Evolutionary conservation across 225 moss, liverwort and hornwort genomes (phyloP), one percentile per base, ranked within the genome.

Genomic region (Thuidium tamariscinum): DNA sequence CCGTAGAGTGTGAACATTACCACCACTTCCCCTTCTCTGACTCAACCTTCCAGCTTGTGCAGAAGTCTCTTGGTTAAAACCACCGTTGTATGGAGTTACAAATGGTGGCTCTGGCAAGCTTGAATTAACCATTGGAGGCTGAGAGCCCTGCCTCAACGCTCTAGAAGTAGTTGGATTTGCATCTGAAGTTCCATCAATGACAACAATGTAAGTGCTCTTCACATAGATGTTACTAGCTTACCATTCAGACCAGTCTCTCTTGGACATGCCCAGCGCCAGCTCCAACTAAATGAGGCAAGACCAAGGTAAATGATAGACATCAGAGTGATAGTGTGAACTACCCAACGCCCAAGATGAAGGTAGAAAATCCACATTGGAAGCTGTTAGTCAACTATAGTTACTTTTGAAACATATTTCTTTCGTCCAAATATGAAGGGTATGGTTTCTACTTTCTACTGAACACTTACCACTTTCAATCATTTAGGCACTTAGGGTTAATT

Each of bases 21-120:
- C 87, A 93, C 86, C 84, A 64, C 90, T 86, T 76, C 92, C 95
- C 88, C 94, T 92, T 80, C 95, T 93, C 55, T 94, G 94, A 88
- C 76, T 95, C 88, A 95, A 87, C 62, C 88, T 89, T 68, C 91
- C 90, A 84, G 62, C 73, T 86, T 88, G 91, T 6, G 87, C n/a
- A 82, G 87, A 71, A 68, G 73, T 87, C 83, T 92, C 90, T 83
- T 86, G 88, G 37, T 37, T 85, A 29, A 86, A 67, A 83, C 89
- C 90, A 91, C 89, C 87, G 83, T 87, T 80, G 27, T 83, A 83
- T 23, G 90, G 88, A 85, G 85, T 87, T 42, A 64, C 83, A 86
- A 91, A 86, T 69, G 87, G 87, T 66, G 90, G 87, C 52, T 87
- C 91, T 63, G 93, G 93, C 57, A 73, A 88, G 57, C 91, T 91